These are phyloP conservation scores for Acanthamoeba culbertsoni DNA, from an alignment of 208 protist species.

Conservation along the genomic window DNA sequence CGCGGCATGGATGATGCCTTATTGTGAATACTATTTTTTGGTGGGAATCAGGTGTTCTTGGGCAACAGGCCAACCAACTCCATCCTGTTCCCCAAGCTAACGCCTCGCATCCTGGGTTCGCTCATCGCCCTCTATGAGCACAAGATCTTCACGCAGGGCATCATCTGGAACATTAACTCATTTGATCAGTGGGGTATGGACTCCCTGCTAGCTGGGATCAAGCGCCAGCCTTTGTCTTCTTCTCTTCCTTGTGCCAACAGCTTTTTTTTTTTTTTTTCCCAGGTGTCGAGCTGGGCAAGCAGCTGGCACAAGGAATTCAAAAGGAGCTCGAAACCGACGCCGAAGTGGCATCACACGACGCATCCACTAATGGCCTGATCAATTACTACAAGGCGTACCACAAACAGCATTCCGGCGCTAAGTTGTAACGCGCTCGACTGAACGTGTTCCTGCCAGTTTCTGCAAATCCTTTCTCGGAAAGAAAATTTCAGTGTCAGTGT, in stretches of 20 bases:
- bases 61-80: slow-evolving; percentile 95
- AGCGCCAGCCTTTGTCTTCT: neutral
- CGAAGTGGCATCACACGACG: slow-evolving; percentile 87
- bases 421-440: neutral
- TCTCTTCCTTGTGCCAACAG: neutral
- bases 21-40: neutral
- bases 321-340: slow-evolving; percentile 86
- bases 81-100: slow-evolving; percentile 94
- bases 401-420: neutral
- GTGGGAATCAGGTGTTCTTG: slow-evolving; percentile 83
- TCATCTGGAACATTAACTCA: slow-evolving; percentile 97
- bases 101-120: slow-evolving; percentile 90
- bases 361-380: slow-evolving; percentile 94
- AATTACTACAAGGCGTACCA: slow-evolving; percentile 84
- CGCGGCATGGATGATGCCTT: neutral
- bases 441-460: too few species aligned
- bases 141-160: slow-evolving; percentile 96
- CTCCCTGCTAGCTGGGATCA: too few species aligned
- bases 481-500: too few species aligned
- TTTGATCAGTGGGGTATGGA: slow-evolving; percentile 92
- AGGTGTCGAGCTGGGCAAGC: slow-evolving; percentile 96
- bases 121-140: slow-evolving; percentile 98
- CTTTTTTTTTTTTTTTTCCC: neutral
- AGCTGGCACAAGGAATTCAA: slow-evolving; percentile 95
- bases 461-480: neutral